phyloP scores from a whole-genome alignment of 306 rosid species.

The Cucurbita moschata region DNA sequence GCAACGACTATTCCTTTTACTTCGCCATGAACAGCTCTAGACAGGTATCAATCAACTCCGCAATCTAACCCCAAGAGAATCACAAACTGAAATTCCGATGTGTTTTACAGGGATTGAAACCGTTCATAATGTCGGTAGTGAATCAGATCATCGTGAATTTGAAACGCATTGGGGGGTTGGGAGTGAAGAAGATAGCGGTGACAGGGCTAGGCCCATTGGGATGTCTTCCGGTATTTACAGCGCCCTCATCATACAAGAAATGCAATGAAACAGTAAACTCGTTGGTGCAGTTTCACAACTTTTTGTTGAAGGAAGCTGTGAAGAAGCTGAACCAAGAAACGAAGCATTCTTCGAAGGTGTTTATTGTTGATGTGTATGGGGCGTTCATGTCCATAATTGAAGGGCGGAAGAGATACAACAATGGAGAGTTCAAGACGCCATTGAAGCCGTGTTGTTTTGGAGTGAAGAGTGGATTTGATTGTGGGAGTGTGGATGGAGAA shows the following conservation, averaged over 20 bases:
- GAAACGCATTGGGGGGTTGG: slow-evolving; percentile 16
- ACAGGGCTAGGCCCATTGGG: slow-evolving; percentile 18
- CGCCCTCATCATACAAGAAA: neutral
- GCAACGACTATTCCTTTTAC: neutral
- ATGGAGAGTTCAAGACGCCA: neutral
- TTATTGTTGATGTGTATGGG: slow-evolving; percentile 14
- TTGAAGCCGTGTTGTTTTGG: slow-evolving; percentile 15
- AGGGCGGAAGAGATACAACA: neutral
- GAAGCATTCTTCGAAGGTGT: neutral
- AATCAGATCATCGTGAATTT: slow-evolving; percentile 2
- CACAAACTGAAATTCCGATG: no score
- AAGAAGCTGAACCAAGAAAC: slow-evolving; percentile 12
- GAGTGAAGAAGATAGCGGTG: slow-evolving; percentile 25
- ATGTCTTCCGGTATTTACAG: slow-evolving; percentile 21
- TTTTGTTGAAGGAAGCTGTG: slow-evolving; percentile 9
- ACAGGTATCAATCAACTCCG: neutral
- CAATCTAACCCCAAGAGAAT: no score
- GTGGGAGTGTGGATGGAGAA: slow-evolving; percentile 3
- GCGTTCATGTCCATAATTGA: neutral
- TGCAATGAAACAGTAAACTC: slow-evolving; percentile 10
- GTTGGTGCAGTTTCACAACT: slow-evolving; percentile 13
- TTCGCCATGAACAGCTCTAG: neutral
- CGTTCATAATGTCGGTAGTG: slow-evolving; percentile 11
- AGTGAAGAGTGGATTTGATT: neutral
- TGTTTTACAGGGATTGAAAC: slow-evolving; percentile 4